Evolutionary conservation across 2,329 filamentous ascomycete species (phyloP).

Genomic region (Aspergillus unguis): DNA sequence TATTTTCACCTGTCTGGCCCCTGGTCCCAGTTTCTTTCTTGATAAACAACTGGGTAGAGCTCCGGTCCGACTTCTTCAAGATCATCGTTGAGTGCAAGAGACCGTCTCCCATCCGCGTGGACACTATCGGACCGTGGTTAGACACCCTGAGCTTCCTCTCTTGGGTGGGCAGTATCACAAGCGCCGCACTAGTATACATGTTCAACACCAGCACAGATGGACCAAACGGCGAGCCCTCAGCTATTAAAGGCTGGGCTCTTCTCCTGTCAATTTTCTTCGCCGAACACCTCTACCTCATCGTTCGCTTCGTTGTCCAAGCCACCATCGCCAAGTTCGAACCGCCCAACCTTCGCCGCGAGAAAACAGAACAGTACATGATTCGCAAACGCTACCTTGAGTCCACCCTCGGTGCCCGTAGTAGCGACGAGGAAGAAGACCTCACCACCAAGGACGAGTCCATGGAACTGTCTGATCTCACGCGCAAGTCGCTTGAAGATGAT

Average conservation of each 20-base stretch:
- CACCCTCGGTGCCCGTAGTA: slow-evolving; percentile 20
- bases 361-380: slow-evolving; percentile 73
- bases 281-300: slow-evolving; percentile 83
- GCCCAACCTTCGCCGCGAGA: slow-evolving; percentile 80
- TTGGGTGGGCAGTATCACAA: slow-evolving; percentile 89
- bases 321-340: slow-evolving; percentile 79
- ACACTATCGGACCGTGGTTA: slow-evolving; percentile 95
- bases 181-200: slow-evolving; percentile 82
- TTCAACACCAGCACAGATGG: slow-evolving; percentile 66
- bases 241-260: slow-evolving; percentile 75
- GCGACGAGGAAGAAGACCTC: slow-evolving; percentile 23
- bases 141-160: slow-evolving; percentile 82
- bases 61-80: slow-evolving; percentile 91
- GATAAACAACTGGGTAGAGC: slow-evolving; percentile 94
- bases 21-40: slow-evolving; percentile 84
- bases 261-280: slow-evolving; percentile 78
- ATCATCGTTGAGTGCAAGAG: slow-evolving; percentile 88
- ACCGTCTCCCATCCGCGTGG: slow-evolving; percentile 82
- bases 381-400: slow-evolving; percentile 71
- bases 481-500: slow-evolving; percentile 42
- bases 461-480: slow-evolving; percentile 31
- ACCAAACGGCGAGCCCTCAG: slow-evolving; percentile 44
- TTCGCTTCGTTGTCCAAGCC: slow-evolving; percentile 68
- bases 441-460: slow-evolving; percentile 15
- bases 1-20: slow-evolving; percentile 95